phyloP scores from a whole-genome alignment of 2,329 filamentous ascomycete genomes.

The Xylariaceae sp. region DNA sequence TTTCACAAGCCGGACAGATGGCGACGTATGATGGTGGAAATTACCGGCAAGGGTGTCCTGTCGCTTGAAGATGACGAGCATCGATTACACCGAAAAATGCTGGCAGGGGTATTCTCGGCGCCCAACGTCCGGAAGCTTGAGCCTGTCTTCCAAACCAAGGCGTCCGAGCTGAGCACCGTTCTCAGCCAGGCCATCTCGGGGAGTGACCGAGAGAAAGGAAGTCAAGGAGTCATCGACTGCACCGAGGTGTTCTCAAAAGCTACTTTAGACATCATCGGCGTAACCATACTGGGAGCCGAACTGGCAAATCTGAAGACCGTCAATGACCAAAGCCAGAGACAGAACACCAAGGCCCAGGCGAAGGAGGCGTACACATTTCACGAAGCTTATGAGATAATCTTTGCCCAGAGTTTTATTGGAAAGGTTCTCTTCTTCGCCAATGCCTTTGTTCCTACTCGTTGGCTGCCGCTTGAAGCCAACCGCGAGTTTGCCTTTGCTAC shows the following conservation, averaged over 20 bases:
- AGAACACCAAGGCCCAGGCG: neutral
- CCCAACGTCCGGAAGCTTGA: conserved; percentile 17
- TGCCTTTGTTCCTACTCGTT: conserved; percentile 9
- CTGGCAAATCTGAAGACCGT: conserved; percentile 9
- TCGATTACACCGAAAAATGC: conserved; percentile 15
- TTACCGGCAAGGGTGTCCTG: conserved; percentile 13
- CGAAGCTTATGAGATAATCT: conserved; percentile 9
- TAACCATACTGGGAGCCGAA: conserved; percentile 11
- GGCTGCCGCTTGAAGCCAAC: conserved; percentile 6
- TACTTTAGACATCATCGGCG: conserved; percentile 13
- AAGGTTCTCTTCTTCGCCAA: conserved; percentile 10
- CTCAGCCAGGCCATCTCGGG: conserved; percentile 1
- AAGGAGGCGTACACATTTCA: conserved; percentile 6
- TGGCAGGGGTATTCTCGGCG: conserved; percentile 13
- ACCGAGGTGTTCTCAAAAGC: conserved; percentile 11
- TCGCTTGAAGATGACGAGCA: conserved; percentile 16
- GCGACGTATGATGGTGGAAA: conserved; percentile 12
- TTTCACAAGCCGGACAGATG: conserved; percentile 17
- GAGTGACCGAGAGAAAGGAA: neutral
- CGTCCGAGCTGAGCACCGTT: conserved; percentile 9
- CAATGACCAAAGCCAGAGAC: neutral
- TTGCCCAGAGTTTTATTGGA: conserved; percentile 5
- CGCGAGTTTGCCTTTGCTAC: conserved; percentile 8
- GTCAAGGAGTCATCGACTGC: conserved; percentile 4
- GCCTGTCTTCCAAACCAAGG: conserved; percentile 13